Conservation (phyloP, 1,284 basidiomycete genomes). For the Jaminaea rosea region DNA sequence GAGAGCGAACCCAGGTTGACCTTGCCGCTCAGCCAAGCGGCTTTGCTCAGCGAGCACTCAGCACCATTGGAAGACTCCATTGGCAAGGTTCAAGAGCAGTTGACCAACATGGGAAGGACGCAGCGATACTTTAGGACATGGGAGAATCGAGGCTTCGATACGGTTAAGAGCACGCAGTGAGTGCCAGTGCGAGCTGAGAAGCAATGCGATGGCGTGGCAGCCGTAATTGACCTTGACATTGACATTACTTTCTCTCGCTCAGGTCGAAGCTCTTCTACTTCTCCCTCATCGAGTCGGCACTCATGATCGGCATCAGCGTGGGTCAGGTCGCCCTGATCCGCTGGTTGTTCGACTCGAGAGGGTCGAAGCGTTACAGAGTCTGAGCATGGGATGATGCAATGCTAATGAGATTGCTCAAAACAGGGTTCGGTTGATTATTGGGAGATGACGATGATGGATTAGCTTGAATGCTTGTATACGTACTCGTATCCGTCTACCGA, state of each 20-base stretch:
- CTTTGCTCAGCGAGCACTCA: conserved; percentile 34
- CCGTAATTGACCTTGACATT: not conserved
- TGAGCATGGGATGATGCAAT: no score
- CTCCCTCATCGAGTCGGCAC: conserved; percentile 29
- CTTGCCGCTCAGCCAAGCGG: conserved; percentile 28
- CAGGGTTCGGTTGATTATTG: no score
- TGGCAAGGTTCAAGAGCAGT: conserved; percentile 20
- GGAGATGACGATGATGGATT: no score
- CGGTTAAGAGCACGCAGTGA: conserved; percentile 36
- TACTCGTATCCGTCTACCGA: no score
- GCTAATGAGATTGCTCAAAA: no score
- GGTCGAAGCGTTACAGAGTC: conserved; percentile 39
- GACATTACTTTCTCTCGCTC: not conserved
- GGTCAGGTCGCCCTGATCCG: conserved; percentile 42
- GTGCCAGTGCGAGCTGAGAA: not conserved
- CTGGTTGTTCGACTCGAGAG: conserved; percentile 35
- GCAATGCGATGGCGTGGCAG: not conserved
- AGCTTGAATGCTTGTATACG: no score
- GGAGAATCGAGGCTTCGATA: conserved; percentile 41
- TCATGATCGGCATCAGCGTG: conserved; percentile 35
- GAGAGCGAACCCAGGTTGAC: conserved; percentile 42
- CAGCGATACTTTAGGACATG: conserved; percentile 43
- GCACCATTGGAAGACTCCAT: conserved; percentile 42
- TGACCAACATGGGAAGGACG: conserved; percentile 30
- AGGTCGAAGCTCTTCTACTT: conserved; percentile 40